Base-by-base conservation (phyloP, 1,139 yeast genomes). In the Diutina scorzettiae region DNA sequence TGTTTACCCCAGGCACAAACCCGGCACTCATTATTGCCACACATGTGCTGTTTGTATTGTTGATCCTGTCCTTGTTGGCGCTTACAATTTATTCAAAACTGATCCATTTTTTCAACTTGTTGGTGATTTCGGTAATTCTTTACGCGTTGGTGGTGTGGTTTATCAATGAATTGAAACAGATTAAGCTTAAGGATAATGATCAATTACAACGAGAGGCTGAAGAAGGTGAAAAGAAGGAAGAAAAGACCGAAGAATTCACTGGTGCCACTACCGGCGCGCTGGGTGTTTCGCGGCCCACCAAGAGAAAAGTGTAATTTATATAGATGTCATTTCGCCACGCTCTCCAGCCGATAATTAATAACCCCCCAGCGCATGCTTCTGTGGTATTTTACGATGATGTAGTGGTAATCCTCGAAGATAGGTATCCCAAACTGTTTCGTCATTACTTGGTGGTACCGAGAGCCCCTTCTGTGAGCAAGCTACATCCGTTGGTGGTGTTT, bases 121-220 rank as follows among this genome's bases (percentile, higher is more conserved):
- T 84, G 41, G 69, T 79, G 16, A 76, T 91, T 44, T 81, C 96
- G 0, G 47, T 73, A 5, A 63, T 78, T 23, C 68, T 91, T 24
- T 91, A 95, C 81, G 81, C 68, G 0, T 69, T 86, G 0, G 81
- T 89, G 44, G 73, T 87, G 5, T 91, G 98, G 98, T 91, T 91
- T 55, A 73, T 91, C 19, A 58, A 58, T 16, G 97, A 91, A 58
- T 60, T 87, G 47, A 71, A 76, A 37, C 59, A 58, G 43, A 75
- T 68, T 42, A 73, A 79, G 58, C 53, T 66, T 49, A 67, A 69
- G 52, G 59, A 59, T 40, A 62, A 64, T 41, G 66, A 64, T 43
- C 64, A 71, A 48, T 54, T 60, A 46, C 55, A 19, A 25, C 16
- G 48, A 34, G 49, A 46, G 12, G 55, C 51, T 16, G 41, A 19